phyloP scores from a whole-genome alignment of 2,329 filamentous ascomycete species.

The Fusarium lyarnte region DNA sequence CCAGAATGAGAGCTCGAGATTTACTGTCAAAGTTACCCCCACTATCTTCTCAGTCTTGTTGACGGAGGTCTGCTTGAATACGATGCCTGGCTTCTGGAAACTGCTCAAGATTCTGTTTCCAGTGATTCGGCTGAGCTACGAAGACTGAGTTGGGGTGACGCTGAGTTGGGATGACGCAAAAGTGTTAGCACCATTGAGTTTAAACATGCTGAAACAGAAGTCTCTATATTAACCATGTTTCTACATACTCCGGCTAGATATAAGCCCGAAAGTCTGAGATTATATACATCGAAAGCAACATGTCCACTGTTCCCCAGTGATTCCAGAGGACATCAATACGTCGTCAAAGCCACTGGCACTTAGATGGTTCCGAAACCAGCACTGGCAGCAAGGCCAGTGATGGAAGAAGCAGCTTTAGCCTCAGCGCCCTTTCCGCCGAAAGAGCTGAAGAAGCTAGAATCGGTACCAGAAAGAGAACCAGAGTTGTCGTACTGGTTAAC shows the following conservation, averaged over 20 bases:
- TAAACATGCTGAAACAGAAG: neutral
- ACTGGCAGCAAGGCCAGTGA: constrained; percentile 49
- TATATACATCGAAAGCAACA: constrained; percentile 10
- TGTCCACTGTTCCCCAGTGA: neutral
- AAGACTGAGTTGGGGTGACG: too few species aligned
- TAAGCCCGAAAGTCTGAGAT: neutral
- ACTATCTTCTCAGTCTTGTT: neutral
- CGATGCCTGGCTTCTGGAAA: rapidly evolving
- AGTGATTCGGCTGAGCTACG: too few species aligned
- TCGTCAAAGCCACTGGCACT: neutral
- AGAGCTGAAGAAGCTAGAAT: constrained; percentile 58
- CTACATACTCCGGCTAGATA: neutral
- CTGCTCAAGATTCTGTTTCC: neutral
- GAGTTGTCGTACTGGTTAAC: constrained; percentile 58
- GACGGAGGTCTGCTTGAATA: too few species aligned
- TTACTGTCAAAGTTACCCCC: neutral
- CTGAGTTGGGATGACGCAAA: too few species aligned
- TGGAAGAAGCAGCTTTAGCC: constrained; percentile 48
- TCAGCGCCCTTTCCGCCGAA: constrained; percentile 63
- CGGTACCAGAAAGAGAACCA: constrained; percentile 51
- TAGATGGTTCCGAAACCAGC: constrained; percentile 60
- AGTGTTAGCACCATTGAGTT: too few species aligned
- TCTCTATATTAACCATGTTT: constrained; percentile 3
- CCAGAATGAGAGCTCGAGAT: neutral
- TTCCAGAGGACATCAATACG: neutral